Evolutionary conservation across 2,329 filamentous ascomycete genomes (phyloP), one percentile per base, ranked within the genome.

Genomic region (Fusarium nurragi): DNA sequence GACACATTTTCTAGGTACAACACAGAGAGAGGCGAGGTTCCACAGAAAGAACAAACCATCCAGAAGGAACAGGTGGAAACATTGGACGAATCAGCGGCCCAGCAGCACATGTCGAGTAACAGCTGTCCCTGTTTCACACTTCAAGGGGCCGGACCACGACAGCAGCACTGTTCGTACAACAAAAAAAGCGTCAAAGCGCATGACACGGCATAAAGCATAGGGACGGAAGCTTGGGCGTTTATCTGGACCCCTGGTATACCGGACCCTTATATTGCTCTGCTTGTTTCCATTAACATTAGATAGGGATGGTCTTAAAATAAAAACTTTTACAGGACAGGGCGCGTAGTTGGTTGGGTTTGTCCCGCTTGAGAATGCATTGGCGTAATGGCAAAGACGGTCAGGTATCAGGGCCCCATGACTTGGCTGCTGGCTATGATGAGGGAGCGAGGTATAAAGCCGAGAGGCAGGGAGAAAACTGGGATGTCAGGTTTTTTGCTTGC

Each of bases 41-140:
- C 64, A 64, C 60, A 60, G 19, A 36, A 56, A 18, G 39, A 59
- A 43, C 25, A 36, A 22, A 62, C 41, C 61, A 30, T 49, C 34
- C 56, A 44, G 19, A 30, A 55, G 19, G 14, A 52, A 45, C 40
- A 25, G 46, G 30, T 38, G 54, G 14, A 67, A 67, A 67, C 64
- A 57, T 53, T 54, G 59, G 39, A 21, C 64, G 41, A 68, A 67
- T 68, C 55, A 62, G 55, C 14, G 18, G 22, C 50, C 19, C 22
- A 44, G 46, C 40, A 54, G 25, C 44, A n/a, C n/a, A 46, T 65
- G 47, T 39, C 44, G 43, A 63, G 44, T 51, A 53, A 54, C 50
- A 56, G 25, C 34, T 46, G 50, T 55, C 51, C 49, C 59, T 67
- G 64, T 67, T 67, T 67, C 64, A 67, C 55, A 46, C 22, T 49